These are phyloP conservation scores for Manihot esculenta DNA, from an alignment of 441 rosid genomes.

Conservation along the genomic window DNA sequence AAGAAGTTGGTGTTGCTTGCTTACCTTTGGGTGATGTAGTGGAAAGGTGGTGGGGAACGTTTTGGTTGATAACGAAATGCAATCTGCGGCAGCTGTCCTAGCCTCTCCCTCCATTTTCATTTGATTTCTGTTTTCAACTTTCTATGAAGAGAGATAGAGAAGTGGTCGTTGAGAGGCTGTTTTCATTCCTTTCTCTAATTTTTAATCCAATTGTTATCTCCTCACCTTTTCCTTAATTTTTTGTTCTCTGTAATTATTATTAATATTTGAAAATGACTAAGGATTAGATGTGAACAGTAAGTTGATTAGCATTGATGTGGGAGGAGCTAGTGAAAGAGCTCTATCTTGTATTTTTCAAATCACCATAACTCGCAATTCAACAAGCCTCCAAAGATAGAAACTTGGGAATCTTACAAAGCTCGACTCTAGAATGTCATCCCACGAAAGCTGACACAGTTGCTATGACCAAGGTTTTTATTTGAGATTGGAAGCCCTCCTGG, in stretches of 20 bases:
- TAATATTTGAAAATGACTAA: slow-evolving; percentile 21
- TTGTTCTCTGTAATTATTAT: not conserved
- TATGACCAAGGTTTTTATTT: too few relatives aligned
- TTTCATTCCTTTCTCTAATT: slow-evolving; percentile 30
- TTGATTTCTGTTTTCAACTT: slow-evolving; percentile 19
- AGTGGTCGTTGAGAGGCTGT: slow-evolving; percentile 48
- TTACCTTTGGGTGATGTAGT: slow-evolving; percentile 25
- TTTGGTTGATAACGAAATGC: slow-evolving; percentile 33
- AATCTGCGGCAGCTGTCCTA: slow-evolving; percentile 22
- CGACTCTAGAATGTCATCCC: too few relatives aligned
- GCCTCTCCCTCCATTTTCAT: slow-evolving; percentile 27
- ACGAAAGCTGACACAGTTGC: too few relatives aligned
- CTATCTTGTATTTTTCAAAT: too few relatives aligned
- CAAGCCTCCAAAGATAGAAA: too few relatives aligned
- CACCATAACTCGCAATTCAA: too few relatives aligned
- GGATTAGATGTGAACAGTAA: slow-evolving; percentile 4
- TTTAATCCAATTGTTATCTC: slow-evolving; percentile 1
- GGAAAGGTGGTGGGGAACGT: slow-evolving; percentile 18
- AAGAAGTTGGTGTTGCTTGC: slow-evolving; percentile 35
- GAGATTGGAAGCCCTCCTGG: too few relatives aligned
- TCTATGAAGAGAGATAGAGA: slow-evolving; percentile 1
- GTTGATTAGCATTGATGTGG: slow-evolving; percentile 9
- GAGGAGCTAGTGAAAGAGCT: not conserved
- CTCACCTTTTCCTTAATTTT: not conserved
- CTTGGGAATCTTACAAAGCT: too few relatives aligned